Percentiles rank a stretch among this genome's conserved stretches.
phyloP scores from a whole-genome alignment of 352 stramenopile species.

The Phytophthora fragariaefolia region DNA sequence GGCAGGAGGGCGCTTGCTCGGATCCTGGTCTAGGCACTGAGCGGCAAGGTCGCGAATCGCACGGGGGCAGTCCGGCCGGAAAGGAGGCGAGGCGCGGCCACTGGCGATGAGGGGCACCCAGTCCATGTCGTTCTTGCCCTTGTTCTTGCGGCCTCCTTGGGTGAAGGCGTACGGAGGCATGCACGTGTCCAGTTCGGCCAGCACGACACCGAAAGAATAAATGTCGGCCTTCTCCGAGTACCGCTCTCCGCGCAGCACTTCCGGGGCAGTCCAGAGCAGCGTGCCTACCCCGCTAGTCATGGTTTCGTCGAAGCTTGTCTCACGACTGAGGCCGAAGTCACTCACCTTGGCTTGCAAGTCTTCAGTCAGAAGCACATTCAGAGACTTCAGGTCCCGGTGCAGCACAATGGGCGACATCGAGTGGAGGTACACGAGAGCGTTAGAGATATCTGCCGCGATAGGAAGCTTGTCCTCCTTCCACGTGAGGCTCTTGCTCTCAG shows the following conservation, averaged over 20 bases:
- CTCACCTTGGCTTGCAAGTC: conserved; percentile 56
- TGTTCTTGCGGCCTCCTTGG: conserved; percentile 43
- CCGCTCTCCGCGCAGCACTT: conserved; percentile 59
- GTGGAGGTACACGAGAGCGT: conserved; percentile 63
- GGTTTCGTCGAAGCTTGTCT: conserved; percentile 45
- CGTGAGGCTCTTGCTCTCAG: conserved; percentile 39
- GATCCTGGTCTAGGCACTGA: conserved; percentile 47
- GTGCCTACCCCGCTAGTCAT: conserved; percentile 54
- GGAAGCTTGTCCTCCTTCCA: conserved; percentile 51
- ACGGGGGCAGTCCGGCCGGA: conserved; percentile 46
- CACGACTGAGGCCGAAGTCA: conserved; percentile 54
- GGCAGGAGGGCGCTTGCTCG: conserved; percentile 46
- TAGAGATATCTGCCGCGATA: conserved; percentile 51
- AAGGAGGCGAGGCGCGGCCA: conserved; percentile 39
- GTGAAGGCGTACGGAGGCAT: conserved; percentile 49
- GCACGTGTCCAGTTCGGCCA: conserved; percentile 76
- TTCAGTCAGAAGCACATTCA: conserved; percentile 54
- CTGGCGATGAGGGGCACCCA: conserved; percentile 42
- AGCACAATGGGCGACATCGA: conserved; percentile 52
- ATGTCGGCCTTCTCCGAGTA: conserved; percentile 74
- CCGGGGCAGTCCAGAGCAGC: conserved; percentile 54
- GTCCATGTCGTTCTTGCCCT: conserved; percentile 50
- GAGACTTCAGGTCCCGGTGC: conserved; percentile 56
- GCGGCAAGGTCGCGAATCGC: conserved; percentile 44
- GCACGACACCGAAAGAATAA: conserved; percentile 71